Evolutionary conservation across 1,284 basidiomycete genomes (phyloP).

Genomic region (Malassezia brasiliensis): DNA sequence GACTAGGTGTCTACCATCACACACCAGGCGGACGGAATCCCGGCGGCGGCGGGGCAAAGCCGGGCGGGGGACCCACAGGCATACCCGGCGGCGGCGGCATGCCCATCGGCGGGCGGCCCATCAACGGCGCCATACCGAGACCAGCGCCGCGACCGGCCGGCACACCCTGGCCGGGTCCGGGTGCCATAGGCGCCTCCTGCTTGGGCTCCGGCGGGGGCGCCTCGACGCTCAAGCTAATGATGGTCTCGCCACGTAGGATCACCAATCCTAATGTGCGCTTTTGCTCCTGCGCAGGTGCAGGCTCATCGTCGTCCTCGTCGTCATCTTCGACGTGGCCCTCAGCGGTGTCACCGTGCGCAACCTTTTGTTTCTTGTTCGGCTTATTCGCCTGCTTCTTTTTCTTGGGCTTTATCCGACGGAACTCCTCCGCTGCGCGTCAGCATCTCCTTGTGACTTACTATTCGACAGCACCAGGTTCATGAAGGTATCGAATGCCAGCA

Average conservation of each 20-base stretch:
- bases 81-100: constrained; percentile 50
- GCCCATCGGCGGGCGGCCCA: constrained; percentile 54
- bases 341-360: constrained; percentile 32
- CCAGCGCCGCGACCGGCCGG: constrained; percentile 96
- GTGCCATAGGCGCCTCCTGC: constrained; percentile 59
- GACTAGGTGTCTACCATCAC: neutral
- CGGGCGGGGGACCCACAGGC: constrained; percentile 23
- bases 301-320: constrained; percentile 47
- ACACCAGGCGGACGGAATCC: constrained; percentile 24
- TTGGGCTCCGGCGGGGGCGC: constrained; percentile 88
- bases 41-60: constrained; percentile 29
- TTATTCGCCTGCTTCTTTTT: constrained; percentile 19
- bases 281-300: constrained; percentile 69
- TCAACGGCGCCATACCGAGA: constrained; percentile 64
- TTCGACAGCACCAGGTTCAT: constrained; percentile 99
- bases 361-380: constrained; percentile 26
- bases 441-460: constrained; percentile 59
- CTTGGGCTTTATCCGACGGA: constrained; percentile 39
- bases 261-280: constrained; percentile 91
- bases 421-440: constrained; percentile 35
- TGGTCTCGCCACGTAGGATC: constrained; percentile 89
- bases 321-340: constrained; percentile 17
- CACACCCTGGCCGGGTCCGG: constrained; percentile 84
- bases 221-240: constrained; percentile 88
- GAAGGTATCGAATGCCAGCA: constrained; percentile 98